These are phyloP conservation scores for Kockiozyma suomiensis DNA, from an alignment of 805 yeast genomes.

Conservation along the genomic window DNA sequence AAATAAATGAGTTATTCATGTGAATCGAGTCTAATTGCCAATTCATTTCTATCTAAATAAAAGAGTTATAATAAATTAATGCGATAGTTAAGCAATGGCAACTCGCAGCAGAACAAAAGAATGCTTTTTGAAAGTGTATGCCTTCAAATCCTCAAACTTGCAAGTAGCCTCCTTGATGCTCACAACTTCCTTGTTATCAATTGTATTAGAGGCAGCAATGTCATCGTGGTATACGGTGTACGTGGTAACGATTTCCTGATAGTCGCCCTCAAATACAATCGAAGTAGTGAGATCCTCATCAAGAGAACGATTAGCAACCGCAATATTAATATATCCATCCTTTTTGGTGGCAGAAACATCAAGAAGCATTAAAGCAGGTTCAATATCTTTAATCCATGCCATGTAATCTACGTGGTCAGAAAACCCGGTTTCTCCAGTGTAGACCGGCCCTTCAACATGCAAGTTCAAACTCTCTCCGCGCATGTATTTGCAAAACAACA, in stretches of 20 bases:
- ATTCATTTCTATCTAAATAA: too few relatives aligned
- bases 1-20: too few relatives aligned
- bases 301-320: conserved; percentile 18
- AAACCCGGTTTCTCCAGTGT: conserved; percentile 39
- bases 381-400: conserved; percentile 38
- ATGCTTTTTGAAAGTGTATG: conserved; percentile 3
- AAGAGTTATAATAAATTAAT: too few relatives aligned
- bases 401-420: background rate
- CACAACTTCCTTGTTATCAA: conserved; percentile 2
- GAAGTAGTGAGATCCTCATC: conserved; percentile 37
- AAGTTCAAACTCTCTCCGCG: conserved; percentile 42
- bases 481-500: conserved; percentile 42
- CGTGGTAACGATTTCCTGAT: background rate
- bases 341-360: conserved; percentile 5
- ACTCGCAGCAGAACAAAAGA: conserved; percentile 7
- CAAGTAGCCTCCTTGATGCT: conserved; percentile 4
- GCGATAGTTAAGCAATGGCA: background rate
- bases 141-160: background rate
- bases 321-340: background rate
- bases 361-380: conserved; percentile 35
- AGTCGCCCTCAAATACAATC: conserved; percentile 7
- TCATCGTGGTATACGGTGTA: conserved; percentile 16
- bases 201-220: conserved; percentile 1
- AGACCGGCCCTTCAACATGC: conserved; percentile 41
- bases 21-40: too few relatives aligned